phyloP scores from a whole-genome alignment of 2,329 filamentous ascomycete species.

The Monosporascus ibericus region DNA sequence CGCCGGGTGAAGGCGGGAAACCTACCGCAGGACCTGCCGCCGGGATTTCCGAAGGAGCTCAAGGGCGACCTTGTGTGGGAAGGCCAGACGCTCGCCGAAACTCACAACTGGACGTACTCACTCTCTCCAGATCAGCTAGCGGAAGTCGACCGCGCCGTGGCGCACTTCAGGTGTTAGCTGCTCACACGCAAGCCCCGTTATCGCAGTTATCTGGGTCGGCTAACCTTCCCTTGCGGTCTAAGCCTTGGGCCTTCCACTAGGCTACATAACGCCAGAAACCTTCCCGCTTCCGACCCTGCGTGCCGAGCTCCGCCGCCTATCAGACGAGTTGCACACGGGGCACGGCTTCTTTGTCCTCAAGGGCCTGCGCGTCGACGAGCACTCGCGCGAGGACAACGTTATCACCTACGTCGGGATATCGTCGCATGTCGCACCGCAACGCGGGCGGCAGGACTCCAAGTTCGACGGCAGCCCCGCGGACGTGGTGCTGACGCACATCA shows the following conservation, averaged over 20 bases:
- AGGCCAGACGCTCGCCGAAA: constrained; percentile 38
- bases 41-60: constrained; percentile 44
- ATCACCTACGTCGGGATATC: constrained; percentile 56
- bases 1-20: constrained; percentile 35
- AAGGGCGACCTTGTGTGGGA: constrained; percentile 52
- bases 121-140: constrained; percentile 39
- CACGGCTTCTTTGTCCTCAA: constrained; percentile 57
- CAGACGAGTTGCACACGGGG: constrained; percentile 48
- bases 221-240: neutral
- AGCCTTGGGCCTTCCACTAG: constrained; percentile 32
- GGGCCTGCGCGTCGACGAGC: constrained; percentile 46
- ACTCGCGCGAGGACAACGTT: constrained; percentile 50
- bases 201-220: neutral
- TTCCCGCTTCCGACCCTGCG: constrained; percentile 52
- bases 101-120: constrained; percentile 48
- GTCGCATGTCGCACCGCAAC: constrained; percentile 47
- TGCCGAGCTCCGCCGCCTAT: constrained; percentile 42
- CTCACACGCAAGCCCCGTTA: constrained; percentile 1
- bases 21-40: constrained; percentile 35
- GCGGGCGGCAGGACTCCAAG: constrained; percentile 46
- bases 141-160: constrained; percentile 40
- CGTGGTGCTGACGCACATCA: constrained; percentile 55
- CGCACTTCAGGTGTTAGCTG: constrained; percentile 34
- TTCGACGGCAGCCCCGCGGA: constrained; percentile 40
- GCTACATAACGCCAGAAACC: constrained; percentile 39